phyloP scores from a whole-genome alignment of 306 rosid species.

The Begonia loranthoides region DNA sequence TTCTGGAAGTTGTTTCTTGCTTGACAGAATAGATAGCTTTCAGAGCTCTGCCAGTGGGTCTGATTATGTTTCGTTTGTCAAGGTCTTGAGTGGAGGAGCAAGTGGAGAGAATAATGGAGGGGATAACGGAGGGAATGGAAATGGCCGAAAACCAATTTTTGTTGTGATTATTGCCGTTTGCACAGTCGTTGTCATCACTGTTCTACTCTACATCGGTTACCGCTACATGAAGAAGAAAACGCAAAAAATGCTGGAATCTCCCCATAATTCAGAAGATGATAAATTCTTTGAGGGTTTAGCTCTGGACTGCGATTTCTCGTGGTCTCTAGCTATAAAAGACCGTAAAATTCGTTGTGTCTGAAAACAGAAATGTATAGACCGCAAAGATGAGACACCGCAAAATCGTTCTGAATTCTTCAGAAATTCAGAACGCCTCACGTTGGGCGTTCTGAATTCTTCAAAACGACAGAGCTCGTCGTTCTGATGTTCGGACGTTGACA shows the following conservation, averaged over 20 bases:
- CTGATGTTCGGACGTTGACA: too few relatives aligned
- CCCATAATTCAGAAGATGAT: constrained; percentile 58
- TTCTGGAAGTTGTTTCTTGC: constrained; percentile 49
- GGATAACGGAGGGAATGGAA: constrained; percentile 16
- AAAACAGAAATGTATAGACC: too few relatives aligned
- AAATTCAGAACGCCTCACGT: too few relatives aligned
- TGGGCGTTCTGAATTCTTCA: too few relatives aligned
- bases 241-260: constrained; percentile 20
- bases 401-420: too few relatives aligned
- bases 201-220: constrained; percentile 33
- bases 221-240: constrained; percentile 32
- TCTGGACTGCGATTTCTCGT: too few relatives aligned
- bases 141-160: constrained; percentile 13
- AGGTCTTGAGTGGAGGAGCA: constrained; percentile 31
- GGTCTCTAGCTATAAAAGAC: too few relatives aligned
- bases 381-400: too few relatives aligned
- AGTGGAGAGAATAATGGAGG: constrained; percentile 6
- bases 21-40: constrained; percentile 64
- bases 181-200: constrained; percentile 33
- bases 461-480: too few relatives aligned
- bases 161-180: constrained; percentile 42
- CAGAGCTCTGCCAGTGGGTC: constrained; percentile 26
- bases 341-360: too few relatives aligned
- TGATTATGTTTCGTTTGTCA: constrained; percentile 54
- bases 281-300: constrained; percentile 66